phyloP scores from a whole-genome alignment of 2,329 filamentous ascomycete species.

The Sclerotinia glacialis region DNA sequence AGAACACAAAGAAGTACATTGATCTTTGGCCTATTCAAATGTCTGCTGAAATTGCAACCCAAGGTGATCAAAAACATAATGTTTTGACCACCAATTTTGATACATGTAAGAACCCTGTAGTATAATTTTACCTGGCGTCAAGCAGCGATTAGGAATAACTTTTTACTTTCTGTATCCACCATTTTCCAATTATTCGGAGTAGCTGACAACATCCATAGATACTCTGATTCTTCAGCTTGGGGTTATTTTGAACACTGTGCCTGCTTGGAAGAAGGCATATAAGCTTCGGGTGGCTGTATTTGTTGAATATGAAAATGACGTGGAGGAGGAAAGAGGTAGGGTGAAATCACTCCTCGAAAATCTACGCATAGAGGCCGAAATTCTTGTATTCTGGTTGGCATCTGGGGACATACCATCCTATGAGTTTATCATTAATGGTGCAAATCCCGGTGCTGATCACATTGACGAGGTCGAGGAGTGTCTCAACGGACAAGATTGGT shows the following conservation, averaged over 20 bases:
- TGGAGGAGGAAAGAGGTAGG: constrained; percentile 71
- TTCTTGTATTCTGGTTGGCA: constrained; percentile 79
- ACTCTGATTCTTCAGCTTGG: constrained; percentile 83
- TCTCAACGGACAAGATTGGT: constrained; percentile 75
- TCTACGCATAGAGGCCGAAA: constrained; percentile 74
- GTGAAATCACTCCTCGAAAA: constrained; percentile 75
- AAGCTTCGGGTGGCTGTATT: constrained; percentile 77
- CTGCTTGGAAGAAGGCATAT: constrained; percentile 73
- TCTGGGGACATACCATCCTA: constrained; percentile 71
- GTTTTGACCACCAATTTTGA: constrained; percentile 87
- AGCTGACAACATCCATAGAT: constrained; percentile 47
- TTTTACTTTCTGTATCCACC: neutral
- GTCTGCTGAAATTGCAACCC: constrained; percentile 75
- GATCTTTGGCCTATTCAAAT: constrained; percentile 93
- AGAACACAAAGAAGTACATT: constrained; percentile 70
- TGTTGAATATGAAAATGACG: constrained; percentile 82
- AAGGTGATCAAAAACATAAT: constrained; percentile 59
- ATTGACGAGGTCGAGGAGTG: constrained; percentile 62
- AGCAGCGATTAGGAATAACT: neutral
- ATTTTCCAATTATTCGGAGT: neutral
- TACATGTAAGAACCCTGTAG: constrained; percentile 59
- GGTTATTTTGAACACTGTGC: constrained; percentile 78
- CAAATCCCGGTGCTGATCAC: constrained; percentile 52
- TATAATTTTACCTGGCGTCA: neutral
- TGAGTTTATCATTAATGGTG: constrained; percentile 74